Evolutionary conservation across 257 asterid genomes (phyloP), one percentile per base, ranked within the genome.

Genomic region (Buddleja alternifolia): DNA sequence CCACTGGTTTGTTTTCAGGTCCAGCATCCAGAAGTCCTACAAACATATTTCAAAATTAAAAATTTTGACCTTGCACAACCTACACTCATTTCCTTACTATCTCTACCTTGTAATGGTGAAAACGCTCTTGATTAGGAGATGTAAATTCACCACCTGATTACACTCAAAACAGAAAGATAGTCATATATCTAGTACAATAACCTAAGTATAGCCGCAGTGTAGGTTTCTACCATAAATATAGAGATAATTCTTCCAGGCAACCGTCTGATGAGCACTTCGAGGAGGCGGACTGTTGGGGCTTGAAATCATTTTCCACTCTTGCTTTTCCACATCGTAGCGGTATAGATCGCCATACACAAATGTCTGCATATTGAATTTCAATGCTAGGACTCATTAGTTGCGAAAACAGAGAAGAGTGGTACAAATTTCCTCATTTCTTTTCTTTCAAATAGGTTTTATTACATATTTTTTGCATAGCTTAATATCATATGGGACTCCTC

Each of bases 211-310:
- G 9, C 57, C 42, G 59, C 68, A 73, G 56, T 54, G n/a, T 67
- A 42, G 57, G 34, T 71, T 54, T 76, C 41, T 87, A 93, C 99
- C 99, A 79, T 74, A 90, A 67, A 94, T 73, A 70, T 91, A 89
- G 20, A 94, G 88, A 87, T 80, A 88, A 77, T 88, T 94, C 85
- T 94, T 94, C 99, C 99, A 94, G 54, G 92, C 88, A 81, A 91
- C 93, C 3, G 97, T 82, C 82, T 94, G 99, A 80, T 94, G 99
- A 71, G 99, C 96, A 80, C 99, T 89, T 39, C 97, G 88, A 71
- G 97, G 99, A 19, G 99, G 99, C 2, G 99, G 97, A 67, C 99
- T 87, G 46, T 89, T 91, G 61, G 99, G 99, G 77, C 99, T 91
- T 10, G 99, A 86, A 44, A 94, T 81, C 82, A 81, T 80, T 74